Evolutionary conservation across 2,329 filamentous ascomycete species (phyloP), one percentile per base, ranked within the genome.

Genomic region (Colletotrichum tropicale): DNA sequence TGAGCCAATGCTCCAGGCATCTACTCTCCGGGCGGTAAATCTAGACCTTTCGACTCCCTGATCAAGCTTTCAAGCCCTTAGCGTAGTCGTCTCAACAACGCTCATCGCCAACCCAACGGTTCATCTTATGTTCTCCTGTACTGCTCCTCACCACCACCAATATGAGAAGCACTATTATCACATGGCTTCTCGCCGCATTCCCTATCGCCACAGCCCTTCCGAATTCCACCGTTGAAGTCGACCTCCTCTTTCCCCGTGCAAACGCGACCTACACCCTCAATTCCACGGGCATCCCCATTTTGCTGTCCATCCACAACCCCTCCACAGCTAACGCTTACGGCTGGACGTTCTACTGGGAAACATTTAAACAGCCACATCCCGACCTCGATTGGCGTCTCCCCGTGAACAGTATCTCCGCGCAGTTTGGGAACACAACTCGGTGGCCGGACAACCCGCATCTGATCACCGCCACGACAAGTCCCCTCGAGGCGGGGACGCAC

Each of bases 241-340:
- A 75, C 3, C 55, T 75, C 21, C 30, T 75, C 55, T 75, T 75
- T 56, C 72, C 72, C 8, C 72, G 72, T 15, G 61, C 43, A 8
- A 55, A 34, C 2, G 7, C 36, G 16, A 32, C 34, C 16, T 71
- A 71, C 18, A 28, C 52, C 36, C 26, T 52, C 32, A 71, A 62
- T 8, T 13, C 24, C 12, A 21, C 24, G 3, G 55, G 61, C 21
- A 52, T 75, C 12, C 72, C 72, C 4, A 18, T 75, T 18, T 5
- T 71, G 5, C 16, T 75, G 6, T 61, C 72, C 1, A 24, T 75
- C 8, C 72, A 75, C n/a, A 75, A 75, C 24, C 72, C 72, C 1
- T 18, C 65, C 15, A 24, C 48, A 5, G 72, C 68, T 12, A 66
- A 75, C 13, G 52, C 61, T 10, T 66, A 60, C 34, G 71, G 71